Conservation (phyloP, 306 rosid species). For the Casuarina cunninghamiana region DNA sequence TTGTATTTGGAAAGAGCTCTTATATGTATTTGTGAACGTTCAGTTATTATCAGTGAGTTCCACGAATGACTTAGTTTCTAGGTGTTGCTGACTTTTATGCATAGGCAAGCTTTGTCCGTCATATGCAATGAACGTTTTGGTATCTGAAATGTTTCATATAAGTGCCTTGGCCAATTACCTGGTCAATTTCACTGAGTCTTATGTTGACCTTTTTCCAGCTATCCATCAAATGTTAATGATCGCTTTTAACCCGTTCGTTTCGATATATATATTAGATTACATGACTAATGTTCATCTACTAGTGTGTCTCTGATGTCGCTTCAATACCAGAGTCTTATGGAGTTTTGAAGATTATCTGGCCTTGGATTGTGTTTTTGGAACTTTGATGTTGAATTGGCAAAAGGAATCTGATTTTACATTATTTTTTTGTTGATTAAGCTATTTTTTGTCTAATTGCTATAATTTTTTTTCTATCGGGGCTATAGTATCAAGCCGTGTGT, state of each 20-base stretch:
- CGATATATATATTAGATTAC: neutral
- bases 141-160: no score
- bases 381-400: neutral
- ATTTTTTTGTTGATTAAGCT: neutral
- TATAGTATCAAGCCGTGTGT: neutral
- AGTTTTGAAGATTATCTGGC: neutral
- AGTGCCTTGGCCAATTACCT: neutral
- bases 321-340: neutral
- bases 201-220: neutral
- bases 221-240: neutral
- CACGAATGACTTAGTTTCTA: neutral
- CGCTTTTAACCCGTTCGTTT: neutral
- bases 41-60: neutral
- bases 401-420: neutral
- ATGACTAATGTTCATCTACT: neutral
- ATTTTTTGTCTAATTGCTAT: neutral
- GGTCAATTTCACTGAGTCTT: neutral
- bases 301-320: conserved; percentile 1
- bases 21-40: neutral
- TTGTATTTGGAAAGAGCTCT: neutral
- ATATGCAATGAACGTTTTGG: neutral
- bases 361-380: neutral
- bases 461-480: neutral
- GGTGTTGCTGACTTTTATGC: neutral
- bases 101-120: neutral